Percentiles rank a stretch among this genome's conserved stretches.
Evolutionary conservation across 2,329 filamentous ascomycete genomes (phyloP).

Genomic region (Aspergillus japonicus): DNA sequence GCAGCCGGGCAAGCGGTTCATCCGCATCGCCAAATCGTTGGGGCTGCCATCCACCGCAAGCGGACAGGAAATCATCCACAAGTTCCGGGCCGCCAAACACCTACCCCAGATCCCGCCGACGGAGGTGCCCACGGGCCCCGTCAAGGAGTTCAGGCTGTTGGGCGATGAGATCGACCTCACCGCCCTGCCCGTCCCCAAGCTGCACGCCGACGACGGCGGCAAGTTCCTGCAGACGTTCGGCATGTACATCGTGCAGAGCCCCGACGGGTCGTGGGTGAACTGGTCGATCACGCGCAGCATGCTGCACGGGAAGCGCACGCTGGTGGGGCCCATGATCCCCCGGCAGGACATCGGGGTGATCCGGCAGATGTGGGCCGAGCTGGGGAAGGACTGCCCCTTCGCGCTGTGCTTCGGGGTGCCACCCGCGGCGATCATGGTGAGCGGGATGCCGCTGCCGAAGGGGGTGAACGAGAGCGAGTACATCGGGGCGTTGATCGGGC

Average conservation of each 20-base stretch:
- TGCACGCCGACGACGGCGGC: conserved; percentile 50
- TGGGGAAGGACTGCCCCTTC: conserved; percentile 49
- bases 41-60: conserved; percentile 40
- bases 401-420: conserved; percentile 51
- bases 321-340: conserved; percentile 45
- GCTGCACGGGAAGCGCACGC: conserved; percentile 46
- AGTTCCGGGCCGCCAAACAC: conserved; percentile 41
- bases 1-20: conserved; percentile 35
- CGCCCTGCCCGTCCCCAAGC: conserved; percentile 42
- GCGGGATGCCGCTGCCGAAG: conserved; percentile 51
- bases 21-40: conserved; percentile 45
- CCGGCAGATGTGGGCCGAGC: conserved; percentile 48
- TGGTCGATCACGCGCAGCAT: conserved; percentile 45
- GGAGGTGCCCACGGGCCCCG: conserved; percentile 39
- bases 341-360: conserved; percentile 51
- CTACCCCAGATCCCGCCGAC: conserved; percentile 32
- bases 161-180: conserved; percentile 46
- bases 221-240: conserved; percentile 54
- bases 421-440: conserved; percentile 50
- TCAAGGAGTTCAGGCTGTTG: conserved; percentile 45
- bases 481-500: conserved; percentile 49
- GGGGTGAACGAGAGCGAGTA: conserved; percentile 52
- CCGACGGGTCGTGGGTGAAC: conserved; percentile 49
- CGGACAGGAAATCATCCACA: conserved; percentile 43
- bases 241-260: conserved; percentile 49